A percentile compares a stretch with the other conserved stretches of the same genome.
Conservation (phyloP, 805 yeast genomes). For the Pichia ethanolica region DNA sequence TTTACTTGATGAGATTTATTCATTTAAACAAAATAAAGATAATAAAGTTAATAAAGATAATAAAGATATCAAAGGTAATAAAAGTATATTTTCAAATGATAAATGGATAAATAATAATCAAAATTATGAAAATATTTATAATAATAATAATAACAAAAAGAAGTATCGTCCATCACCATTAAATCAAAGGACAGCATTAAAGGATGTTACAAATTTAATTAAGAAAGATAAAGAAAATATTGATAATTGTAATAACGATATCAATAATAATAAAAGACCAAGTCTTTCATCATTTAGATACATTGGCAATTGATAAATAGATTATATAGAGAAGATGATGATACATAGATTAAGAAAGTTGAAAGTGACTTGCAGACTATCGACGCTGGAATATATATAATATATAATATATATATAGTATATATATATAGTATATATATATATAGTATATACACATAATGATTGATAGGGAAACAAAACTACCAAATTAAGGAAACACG, state of each 20-base stretch:
- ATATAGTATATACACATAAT: no score
- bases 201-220: slow-evolving; percentile 1
- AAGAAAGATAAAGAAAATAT: not conserved
- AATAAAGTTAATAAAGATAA: not conserved
- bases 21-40: slow-evolving; percentile 4
- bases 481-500: no score
- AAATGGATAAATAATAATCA: slow-evolving; percentile 4
- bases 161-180: slow-evolving; percentile 10
- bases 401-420: no score
- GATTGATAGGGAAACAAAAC: no score
- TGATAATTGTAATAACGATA: not conserved
- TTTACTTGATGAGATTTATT: slow-evolving; percentile 12
- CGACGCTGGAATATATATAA: no score
- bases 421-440: no score
- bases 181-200: slow-evolving; percentile 1
- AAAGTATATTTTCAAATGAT: slow-evolving; percentile 2
- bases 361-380: no score
- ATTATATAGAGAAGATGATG: no score
- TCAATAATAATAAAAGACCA: not conserved
- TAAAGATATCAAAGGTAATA: not conserved
- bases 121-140: not conserved
- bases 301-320: not conserved
- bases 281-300: not conserved
- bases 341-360: no score
- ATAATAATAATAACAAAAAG: not conserved